Evolutionary conservation across 2,329 filamentous ascomycete species (phyloP).

Genomic region (Colletotrichum acutatum): DNA sequence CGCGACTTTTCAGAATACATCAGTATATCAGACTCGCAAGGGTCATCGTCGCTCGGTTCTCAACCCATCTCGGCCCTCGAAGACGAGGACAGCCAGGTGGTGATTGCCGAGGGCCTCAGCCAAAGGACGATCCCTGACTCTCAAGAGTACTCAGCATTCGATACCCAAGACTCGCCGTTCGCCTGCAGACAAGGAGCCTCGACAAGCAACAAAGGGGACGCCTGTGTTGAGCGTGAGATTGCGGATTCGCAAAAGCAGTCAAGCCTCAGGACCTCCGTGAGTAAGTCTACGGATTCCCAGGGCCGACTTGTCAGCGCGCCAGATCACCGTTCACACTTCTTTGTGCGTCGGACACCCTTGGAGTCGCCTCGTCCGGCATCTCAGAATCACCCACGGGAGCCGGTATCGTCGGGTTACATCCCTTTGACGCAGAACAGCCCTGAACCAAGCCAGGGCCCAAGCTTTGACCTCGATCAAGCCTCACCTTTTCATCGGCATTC

Average conservation of each 20-base stretch:
- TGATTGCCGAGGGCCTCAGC: constrained; percentile 45
- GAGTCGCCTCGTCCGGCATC: not conserved
- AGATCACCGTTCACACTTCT: not conserved
- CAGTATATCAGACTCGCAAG: constrained; percentile 44
- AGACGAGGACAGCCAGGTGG: constrained; percentile 45
- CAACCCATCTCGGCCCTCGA: constrained; percentile 50
- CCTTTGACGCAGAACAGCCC: constrained; percentile 7
- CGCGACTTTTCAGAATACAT: constrained; percentile 50
- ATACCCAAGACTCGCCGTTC: constrained; percentile 8
- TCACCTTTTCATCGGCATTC: not conserved
- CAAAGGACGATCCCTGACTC: constrained; percentile 57
- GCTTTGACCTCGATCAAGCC: not conserved
- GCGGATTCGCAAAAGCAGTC: constrained; percentile 33
- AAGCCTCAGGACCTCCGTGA: constrained; percentile 22
- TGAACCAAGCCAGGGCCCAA: not conserved
- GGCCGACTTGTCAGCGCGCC: not conserved
- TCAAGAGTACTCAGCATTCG: constrained; percentile 44
- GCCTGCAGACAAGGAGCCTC: not conserved
- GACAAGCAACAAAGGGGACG: not conserved
- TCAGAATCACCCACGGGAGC: not conserved
- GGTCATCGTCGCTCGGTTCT: constrained; percentile 43
- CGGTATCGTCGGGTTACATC: not conserved
- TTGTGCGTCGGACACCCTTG: constrained; percentile 9
- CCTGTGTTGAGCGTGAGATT: constrained; percentile 16
- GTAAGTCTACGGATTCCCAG: constrained; percentile 21